Base-by-base conservation (phyloP, 192 early-diverging fungal genomes). In the Entomortierella beljakovae region DNA sequence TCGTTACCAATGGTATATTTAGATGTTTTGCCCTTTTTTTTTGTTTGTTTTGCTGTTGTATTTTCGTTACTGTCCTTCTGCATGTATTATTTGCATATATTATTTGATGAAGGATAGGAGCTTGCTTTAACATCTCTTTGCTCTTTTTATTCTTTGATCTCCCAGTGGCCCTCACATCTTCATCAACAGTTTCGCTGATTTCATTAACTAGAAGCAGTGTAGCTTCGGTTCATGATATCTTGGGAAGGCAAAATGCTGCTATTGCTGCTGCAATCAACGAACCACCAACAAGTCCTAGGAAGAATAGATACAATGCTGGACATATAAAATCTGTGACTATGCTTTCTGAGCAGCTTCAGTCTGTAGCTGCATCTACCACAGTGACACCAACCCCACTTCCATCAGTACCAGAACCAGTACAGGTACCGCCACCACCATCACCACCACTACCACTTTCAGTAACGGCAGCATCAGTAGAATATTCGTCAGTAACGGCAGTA, bases 1-100 rank as follows among this genome's bases (percentile, higher is more conserved):
- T 88, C 62, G 70, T 88, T 57, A 75, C 71, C 82, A 80, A 86
- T 62, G 79, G 87, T 88, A 77, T 83, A 81, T 25, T 11, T 11
- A 54, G 26, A 50, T 18, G 49, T 15, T 5, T 10, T 50, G 49
- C n/a, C n/a, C n/a, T n/a, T n/a, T n/a, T n/a, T 43, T 43, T 43
- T 43, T 43, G 20, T 15, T 23, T 23, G 50, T 52, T 52, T 23
- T 52, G 42, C 42, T 43, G 18, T 11, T 43, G 49, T 50, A 22
- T 50, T 16, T 50, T 23, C n/a, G 18, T 43, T 11, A 43, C 42
- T n/a, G n/a, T n/a, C 37, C 37, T 40, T 18, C 23, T 51, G 49
- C 6, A 26, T 53, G 51, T 8, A 8, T 53, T 25, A 9, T 22
- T 25, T 18, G 51, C 6, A 6, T 29, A 25, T 15, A 53, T 26